These are phyloP conservation scores for Gnetum montanum DNA, from an alignment of 75 land plant genomes.

Conservation along the genomic window DNA sequence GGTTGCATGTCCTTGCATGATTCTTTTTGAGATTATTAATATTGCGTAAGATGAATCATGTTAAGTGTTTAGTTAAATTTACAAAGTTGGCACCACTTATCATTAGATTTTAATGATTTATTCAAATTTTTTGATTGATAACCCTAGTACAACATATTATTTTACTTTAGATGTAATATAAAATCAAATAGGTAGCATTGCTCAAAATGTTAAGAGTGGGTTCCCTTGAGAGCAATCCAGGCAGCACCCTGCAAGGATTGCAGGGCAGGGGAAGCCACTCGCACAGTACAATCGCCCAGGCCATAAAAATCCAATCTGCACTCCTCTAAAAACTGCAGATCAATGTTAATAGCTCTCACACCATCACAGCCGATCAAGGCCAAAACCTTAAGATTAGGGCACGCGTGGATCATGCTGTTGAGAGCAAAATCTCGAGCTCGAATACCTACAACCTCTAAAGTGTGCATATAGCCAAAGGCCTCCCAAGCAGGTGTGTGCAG, in stretches of 20 bases:
- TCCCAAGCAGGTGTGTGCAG: conserved; percentile 5
- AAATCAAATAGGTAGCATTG: no score
- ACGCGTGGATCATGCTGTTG: conserved; percentile 5
- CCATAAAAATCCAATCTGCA: conserved; percentile 18
- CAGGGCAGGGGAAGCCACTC: conserved; percentile 2
- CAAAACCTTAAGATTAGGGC: conserved; percentile 8
- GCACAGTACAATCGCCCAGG: conserved; percentile 3
- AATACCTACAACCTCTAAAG: conserved; percentile 12
- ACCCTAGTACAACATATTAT: no score
- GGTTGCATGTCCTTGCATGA: no score
- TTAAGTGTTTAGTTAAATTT: no score
- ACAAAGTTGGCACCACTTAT: no score
- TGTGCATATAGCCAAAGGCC: conserved; percentile 2
- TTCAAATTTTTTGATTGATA: no score
- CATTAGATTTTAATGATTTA: no score
- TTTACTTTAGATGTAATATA: no score
- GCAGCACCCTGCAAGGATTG: conserved; percentile 12
- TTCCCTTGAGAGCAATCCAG: conserved; percentile 2
- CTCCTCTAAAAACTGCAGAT: conserved; percentile 1
- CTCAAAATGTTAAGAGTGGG: no score
- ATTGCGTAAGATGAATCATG: no score
- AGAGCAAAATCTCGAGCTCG: conserved; percentile 8
- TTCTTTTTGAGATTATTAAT: no score
- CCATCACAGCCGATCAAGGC: conserved; percentile 17
- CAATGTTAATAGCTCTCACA: conserved; percentile 3